Base-by-base conservation (phyloP, 2,329 filamentous ascomycete species). In the Bimuria novae-zelandiae region DNA sequence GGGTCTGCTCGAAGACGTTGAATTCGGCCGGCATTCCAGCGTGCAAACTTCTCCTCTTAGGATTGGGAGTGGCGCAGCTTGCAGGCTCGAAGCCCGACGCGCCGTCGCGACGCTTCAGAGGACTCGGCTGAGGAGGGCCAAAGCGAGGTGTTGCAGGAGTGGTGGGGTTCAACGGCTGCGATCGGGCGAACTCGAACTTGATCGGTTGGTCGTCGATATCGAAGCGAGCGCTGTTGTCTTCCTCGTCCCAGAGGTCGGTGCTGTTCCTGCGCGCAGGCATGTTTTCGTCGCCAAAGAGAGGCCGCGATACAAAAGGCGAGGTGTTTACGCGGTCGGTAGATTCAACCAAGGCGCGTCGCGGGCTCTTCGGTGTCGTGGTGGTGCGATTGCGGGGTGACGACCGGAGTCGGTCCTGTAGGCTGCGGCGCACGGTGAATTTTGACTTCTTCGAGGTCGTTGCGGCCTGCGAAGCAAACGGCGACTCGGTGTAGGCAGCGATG, bases 21-120 rank as follows among this genome's bases (percentile, higher is more conserved):
- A 90, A 89, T 61, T 86, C 82, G n/a, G 30, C 25, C 22, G 78
- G 84, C n/a, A 87, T 80, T 37, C 86, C 83, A 44, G 88, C 88
- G 71, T 96, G 90, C 63, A 96, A 76, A 75, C 92, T 97, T 66
- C 94, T 86, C 60, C 94, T 84, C 79, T 97, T 97, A 41, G 92
- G 90, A 54, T 93, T 89, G 0, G 94, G 93, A 67, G 90, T 97
- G 62, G 89, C 89, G 51, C 89, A 80, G 63, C 83, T 88, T 23
- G 86, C 81, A 59, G 90, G 88, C 65, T 96, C 92, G 43, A 95
- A 77, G 66, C 90, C 91, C 89, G 96, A 93, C 46, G 88, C 88
- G 37, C 89, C 88, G 77, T 97, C 93, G 68, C 89, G 93, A 64
- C 94, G 87, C 81, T 97, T 97, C 63, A 97, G 78, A 4, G 93